Base-by-base conservation (phyloP, 2,329 filamentous ascomycete species). In the Boeremia exigua region DNA sequence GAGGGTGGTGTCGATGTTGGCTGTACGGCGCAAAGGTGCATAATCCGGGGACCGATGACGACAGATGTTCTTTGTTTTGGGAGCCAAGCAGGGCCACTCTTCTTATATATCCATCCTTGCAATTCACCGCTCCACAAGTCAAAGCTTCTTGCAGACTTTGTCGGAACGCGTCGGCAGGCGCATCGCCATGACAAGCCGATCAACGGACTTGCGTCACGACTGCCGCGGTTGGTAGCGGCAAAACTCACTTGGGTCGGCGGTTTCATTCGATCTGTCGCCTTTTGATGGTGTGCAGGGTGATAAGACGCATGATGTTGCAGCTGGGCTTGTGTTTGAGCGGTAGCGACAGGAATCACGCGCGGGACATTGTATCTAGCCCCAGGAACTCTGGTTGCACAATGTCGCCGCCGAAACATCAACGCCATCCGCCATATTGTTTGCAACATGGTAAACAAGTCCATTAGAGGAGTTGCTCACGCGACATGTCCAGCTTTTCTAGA, bases 401-500 rank as follows among this genome's bases (percentile, higher is more conserved):
- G 19, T 17, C 40, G 39, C 34, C 36, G 29, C 36, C n/a, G 28
- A 37, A 28, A n/a, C 28, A 28, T 15, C 36, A 37, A 29, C 25
- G 38, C 27, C 23, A 39, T 32, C 37, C n/a, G 36, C 27, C 15
- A 30, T 23, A 12, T 33, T 19, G 34, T 33, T 12, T 46, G 46
- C 46, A 23, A 23, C 5, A 46, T 10, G 11, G 28, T 30, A 42
- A 42, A 30, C 15, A 28, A 7, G 38, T 48, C 53, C 50, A 50
- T 48, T 32, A 58, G 17, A 44, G 54, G 48, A 67, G 48, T 43
- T 64, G 60, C 50, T 64, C 68, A 71, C 68, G 66, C 66, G 65
- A 70, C 65, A 44, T 28, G 9, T 48, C 52, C 38, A 48, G 47
- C 42, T 30, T 56, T 36, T 27, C 39, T 39, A 33, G 39, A 45